These are phyloP conservation scores for Gilbertella persicaria DNA, from an alignment of 371 early-diverging fungal genomes.

Conservation along the genomic window DNA sequence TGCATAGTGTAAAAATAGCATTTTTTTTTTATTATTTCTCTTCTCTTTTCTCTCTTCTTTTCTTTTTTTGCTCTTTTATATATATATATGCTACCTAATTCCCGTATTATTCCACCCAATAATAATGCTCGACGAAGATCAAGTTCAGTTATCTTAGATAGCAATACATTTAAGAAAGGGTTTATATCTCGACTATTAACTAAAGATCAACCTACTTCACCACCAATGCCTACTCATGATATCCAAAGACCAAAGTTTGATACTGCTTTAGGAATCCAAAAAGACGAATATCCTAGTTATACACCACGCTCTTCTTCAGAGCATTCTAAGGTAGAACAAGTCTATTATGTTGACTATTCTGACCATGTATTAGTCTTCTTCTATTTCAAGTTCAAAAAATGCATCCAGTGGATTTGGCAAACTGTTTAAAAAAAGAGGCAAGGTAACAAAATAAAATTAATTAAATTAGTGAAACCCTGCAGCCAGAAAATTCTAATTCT, in stretches of 20 bases:
- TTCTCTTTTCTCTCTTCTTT: conserved; percentile 6
- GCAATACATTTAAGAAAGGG: conserved; percentile 11
- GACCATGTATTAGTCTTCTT: not conserved
- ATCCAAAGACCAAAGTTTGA: conserved; percentile 12
- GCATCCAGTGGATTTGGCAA: conserved; percentile 11
- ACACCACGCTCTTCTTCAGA: not conserved
- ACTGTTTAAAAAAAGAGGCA: conserved; percentile 25
- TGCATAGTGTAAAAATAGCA: not conserved
- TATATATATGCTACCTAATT: conserved; percentile 25
- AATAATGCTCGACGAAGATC: conserved; percentile 16
- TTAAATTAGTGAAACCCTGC: conserved; percentile 11
- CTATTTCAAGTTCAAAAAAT: not conserved
- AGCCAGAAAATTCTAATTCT: not conserved
- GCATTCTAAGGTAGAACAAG: not conserved
- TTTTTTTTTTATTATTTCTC: conserved; percentile 4
- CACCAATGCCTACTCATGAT: conserved; percentile 1
- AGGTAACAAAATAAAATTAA: conserved; percentile 15
- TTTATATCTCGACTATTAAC: conserved; percentile 25
- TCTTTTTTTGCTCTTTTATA: not conserved
- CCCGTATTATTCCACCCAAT: conserved; percentile 24
- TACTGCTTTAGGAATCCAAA: conserved; percentile 8
- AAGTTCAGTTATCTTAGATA: conserved; percentile 18
- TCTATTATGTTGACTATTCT: not conserved
- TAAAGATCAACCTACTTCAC: conserved; percentile 1
- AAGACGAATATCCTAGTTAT: conserved; percentile 2